phyloP scores from a whole-genome alignment of 1,284 basidiomycete genomes.

The Fomitopsis schrenkii region DNA sequence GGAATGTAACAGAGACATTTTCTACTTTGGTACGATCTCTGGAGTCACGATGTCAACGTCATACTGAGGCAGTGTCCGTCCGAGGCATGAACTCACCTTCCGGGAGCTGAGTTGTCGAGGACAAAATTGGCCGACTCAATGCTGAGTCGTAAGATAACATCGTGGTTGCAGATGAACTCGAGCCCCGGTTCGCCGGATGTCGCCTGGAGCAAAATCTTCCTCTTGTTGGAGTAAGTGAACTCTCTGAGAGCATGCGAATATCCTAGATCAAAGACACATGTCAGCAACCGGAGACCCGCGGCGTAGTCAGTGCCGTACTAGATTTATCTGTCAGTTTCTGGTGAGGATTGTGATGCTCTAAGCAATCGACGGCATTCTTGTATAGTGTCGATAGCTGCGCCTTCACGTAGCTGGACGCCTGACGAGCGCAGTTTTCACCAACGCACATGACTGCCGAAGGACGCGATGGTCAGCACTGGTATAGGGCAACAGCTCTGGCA shows the following conservation, averaged over 20 bases:
- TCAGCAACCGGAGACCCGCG: not conserved
- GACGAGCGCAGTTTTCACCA: conserved; percentile 26
- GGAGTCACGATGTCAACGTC: conserved; percentile 7
- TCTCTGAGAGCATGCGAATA: conserved; percentile 20
- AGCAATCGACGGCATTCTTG: conserved; percentile 22
- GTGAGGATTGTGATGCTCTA: conserved; percentile 14
- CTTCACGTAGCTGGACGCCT: conserved; percentile 27
- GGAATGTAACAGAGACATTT: conserved; percentile 5
- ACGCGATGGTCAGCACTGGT: too few relatives aligned
- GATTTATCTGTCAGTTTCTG: conserved; percentile 10
- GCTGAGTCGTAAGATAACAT: conserved; percentile 20
- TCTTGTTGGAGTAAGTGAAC: conserved; percentile 12
- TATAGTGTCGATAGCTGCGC: conserved; percentile 26
- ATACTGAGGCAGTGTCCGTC: not conserved
- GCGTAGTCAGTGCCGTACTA: conserved; percentile 1
- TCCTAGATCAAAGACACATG: not conserved
- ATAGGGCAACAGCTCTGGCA: too few relatives aligned
- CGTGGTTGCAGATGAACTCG: conserved; percentile 29
- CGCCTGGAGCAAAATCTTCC: conserved; percentile 18
- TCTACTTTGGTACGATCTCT: conserved; percentile 4
- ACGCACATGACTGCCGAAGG: conserved; percentile 21
- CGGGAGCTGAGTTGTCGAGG: conserved; percentile 8
- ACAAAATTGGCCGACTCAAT: conserved; percentile 21
- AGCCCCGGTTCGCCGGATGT: conserved; percentile 19
- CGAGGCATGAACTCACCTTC: too few relatives aligned